phyloP scores from a whole-genome alignment of 345 rosid species.

The rapeseed (Brassica napus) region DNA sequence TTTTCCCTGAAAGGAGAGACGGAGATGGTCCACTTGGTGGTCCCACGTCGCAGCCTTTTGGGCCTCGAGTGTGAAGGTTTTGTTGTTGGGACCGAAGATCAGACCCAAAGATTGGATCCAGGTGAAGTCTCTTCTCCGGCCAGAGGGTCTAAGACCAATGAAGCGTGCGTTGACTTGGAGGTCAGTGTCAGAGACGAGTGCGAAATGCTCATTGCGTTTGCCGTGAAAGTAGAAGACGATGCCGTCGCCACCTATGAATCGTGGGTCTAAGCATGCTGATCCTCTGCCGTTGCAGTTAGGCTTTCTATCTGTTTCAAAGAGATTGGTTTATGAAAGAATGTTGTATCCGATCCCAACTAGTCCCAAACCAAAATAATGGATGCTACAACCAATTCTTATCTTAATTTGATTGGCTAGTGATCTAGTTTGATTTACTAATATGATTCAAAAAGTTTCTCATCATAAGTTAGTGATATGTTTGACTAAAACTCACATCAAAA shows the following conservation, averaged over 20 bases:
- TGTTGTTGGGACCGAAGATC: constrained; percentile 42
- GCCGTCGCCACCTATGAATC: constrained; percentile 67
- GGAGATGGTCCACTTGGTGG: constrained; percentile 50
- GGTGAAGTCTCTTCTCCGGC: constrained; percentile 57
- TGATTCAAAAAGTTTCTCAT: too few relatives aligned
- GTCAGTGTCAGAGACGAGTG: constrained; percentile 54
- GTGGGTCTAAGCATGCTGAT: constrained; percentile 65
- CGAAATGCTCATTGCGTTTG: constrained; percentile 53
- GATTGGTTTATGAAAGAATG: not conserved
- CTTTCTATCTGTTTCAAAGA: constrained; percentile 29
- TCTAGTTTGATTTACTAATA: too few relatives aligned
- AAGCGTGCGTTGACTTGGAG: constrained; percentile 64
- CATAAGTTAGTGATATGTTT: not conserved
- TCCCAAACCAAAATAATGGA: not conserved
- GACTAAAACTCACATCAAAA: not conserved
- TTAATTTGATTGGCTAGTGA: too few relatives aligned
- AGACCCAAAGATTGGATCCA: constrained; percentile 68
- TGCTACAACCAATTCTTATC: not conserved
- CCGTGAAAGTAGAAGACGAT: constrained; percentile 70
- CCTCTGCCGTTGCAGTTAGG: constrained; percentile 47
- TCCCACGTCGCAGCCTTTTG: constrained; percentile 52
- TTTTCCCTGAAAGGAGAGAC: constrained; percentile 47
- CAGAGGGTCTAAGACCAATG: constrained; percentile 60
- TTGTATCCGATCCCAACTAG: not conserved
- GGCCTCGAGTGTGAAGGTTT: constrained; percentile 59